These are phyloP conservation scores for Torrubiella hemipterigena DNA, from an alignment of 2,329 filamentous ascomycete species.

Conservation along the genomic window DNA sequence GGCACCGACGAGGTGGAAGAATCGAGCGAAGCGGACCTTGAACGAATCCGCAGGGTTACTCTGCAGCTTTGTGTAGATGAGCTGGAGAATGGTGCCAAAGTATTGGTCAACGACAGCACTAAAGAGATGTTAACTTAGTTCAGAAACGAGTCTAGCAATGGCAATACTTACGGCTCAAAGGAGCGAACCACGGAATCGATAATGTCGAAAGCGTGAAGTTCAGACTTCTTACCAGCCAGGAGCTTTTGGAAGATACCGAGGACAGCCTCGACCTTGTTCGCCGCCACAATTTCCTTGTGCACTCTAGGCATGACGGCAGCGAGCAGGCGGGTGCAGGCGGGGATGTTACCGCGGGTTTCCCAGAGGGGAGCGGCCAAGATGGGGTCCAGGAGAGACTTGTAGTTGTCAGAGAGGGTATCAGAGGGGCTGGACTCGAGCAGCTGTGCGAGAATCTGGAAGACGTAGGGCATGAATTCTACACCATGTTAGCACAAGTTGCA, in stretches of 20 bases:
- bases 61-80: conserved; percentile 71
- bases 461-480: conserved; percentile 84
- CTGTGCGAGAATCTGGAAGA: conserved; percentile 90
- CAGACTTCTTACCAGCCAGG: conserved; percentile 68
- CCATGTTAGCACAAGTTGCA: not conserved
- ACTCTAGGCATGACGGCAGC: conserved; percentile 74
- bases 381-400: conserved; percentile 65
- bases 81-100: conserved; percentile 66
- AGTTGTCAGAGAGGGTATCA: conserved; percentile 67
- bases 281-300: conserved; percentile 57
- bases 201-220: conserved; percentile 79
- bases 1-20: conserved; percentile 87
- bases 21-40: conserved; percentile 77
- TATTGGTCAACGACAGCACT: conserved; percentile 60
- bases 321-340: conserved; percentile 75
- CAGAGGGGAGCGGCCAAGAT: conserved; percentile 74
- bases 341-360: conserved; percentile 88
- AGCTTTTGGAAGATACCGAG: conserved; percentile 95
- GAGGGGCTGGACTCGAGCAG: conserved; percentile 77
- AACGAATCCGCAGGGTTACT: conserved; percentile 61
- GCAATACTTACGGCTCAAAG: conserved; percentile 53
- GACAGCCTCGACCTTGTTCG: conserved; percentile 75
- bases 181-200: conserved; percentile 67
- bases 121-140: conserved; percentile 15
- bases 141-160: not conserved